Conservation (phyloP, 2,329 filamentous ascomycete genomes). For the Berkeleyomyces basicola region DNA sequence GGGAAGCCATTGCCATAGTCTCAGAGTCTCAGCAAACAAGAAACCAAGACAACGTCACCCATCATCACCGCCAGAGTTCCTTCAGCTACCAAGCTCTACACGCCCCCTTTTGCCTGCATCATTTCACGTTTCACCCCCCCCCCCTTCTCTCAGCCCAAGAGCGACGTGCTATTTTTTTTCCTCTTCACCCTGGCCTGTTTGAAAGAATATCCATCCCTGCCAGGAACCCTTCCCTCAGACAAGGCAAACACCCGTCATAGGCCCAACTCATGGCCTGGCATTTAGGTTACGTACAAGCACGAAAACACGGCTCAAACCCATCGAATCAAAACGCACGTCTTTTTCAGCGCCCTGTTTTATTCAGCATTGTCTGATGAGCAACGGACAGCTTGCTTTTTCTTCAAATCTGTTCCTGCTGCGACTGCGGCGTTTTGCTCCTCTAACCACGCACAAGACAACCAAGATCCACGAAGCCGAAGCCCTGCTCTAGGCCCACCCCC, state of each 20-base stretch:
- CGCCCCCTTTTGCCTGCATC: not conserved
- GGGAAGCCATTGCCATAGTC: not conserved
- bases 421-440: not conserved
- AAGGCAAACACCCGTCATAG: constrained; percentile 4
- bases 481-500: not conserved
- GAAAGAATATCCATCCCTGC: not conserved
- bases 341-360: not conserved
- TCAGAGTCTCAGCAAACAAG: not conserved
- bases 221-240: not conserved
- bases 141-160: not conserved
- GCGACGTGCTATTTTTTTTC: not conserved
- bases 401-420: not conserved
- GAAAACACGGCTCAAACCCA: not conserved
- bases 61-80: not conserved
- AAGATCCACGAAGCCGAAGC: not conserved
- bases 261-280: not conserved
- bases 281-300: constrained; percentile 8
- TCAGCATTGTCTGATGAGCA: not conserved
- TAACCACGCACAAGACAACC: not conserved
- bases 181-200: not conserved
- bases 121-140: not conserved
- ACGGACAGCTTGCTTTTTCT: not conserved
- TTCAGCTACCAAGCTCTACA: not conserved
- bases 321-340: not conserved
- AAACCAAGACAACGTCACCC: not conserved